phyloP scores from a whole-genome alignment of 108 stramenopile species.

The Nitzschia palea region DNA sequence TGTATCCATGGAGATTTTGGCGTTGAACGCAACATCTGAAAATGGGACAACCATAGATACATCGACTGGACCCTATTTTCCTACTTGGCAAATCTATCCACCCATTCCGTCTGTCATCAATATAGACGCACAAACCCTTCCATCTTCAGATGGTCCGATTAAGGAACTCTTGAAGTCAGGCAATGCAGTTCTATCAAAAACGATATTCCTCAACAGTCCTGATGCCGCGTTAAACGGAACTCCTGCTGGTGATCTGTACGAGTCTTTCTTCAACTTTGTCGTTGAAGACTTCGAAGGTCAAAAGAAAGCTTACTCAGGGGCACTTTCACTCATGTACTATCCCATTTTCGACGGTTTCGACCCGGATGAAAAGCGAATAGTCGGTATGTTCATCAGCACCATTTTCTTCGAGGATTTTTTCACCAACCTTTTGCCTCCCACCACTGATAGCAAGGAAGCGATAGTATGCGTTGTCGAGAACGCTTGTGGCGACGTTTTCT shows the following conservation, averaged over 20 bases:
- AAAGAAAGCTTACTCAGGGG: not conserved
- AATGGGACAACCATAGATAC: not conserved
- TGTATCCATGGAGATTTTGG: conserved; percentile 12
- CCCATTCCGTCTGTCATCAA: conserved; percentile 13
- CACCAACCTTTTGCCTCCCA: conserved; percentile 9
- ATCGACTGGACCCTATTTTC: conserved; percentile 13
- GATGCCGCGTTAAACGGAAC: not conserved
- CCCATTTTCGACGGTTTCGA: conserved; percentile 10
- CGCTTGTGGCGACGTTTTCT: conserved; percentile 18
- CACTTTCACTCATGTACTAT: not conserved
- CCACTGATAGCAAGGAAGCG: not conserved
- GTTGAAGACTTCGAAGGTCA: not conserved
- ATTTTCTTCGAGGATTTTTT: conserved; percentile 18
- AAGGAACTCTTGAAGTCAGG: not conserved
- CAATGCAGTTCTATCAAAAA: not conserved
- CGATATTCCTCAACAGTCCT: not conserved
- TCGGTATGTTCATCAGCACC: conserved; percentile 12
- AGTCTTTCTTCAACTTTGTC: not conserved
- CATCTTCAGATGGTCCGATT: not conserved
- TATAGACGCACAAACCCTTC: conserved; percentile 16
- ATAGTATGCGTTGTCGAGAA: conserved; percentile 21
- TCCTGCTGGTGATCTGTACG: not conserved
- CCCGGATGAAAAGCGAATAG: not conserved
- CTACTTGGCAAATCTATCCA: conserved; percentile 37
- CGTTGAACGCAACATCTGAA: conserved; percentile 3